Evolutionary conservation across 768 basidiomycete genomes (phyloP).

Genomic region (Amanita phalloides): DNA sequence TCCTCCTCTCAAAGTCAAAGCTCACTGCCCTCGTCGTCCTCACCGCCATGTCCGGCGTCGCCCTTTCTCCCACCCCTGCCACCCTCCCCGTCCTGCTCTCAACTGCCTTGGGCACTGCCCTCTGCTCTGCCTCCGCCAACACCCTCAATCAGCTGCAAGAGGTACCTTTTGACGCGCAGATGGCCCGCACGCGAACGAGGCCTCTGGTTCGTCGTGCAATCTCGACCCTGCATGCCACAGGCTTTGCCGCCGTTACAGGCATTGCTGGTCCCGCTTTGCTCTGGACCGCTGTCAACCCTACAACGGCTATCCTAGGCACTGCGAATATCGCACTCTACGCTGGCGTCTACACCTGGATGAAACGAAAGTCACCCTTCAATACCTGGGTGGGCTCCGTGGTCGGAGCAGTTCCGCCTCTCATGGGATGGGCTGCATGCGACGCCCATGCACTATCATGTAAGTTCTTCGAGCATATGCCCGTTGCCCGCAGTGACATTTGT

Average conservation of each 20-base stretch:
- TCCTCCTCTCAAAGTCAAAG: conserved; percentile 74
- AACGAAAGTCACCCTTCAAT: conserved; percentile 71
- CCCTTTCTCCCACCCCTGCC: conserved; percentile 81
- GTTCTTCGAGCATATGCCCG: conserved; percentile 44
- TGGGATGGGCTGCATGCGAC: conserved; percentile 98
- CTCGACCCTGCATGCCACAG: conserved; percentile 71
- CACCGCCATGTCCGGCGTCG: conserved; percentile 87
- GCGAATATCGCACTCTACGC: conserved; percentile 87
- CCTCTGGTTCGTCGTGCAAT: conserved; percentile 84
- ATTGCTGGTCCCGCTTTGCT: conserved; percentile 69
- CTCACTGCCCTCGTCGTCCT: conserved; percentile 80
- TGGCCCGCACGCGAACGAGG: conserved; percentile 79
- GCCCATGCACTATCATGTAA: conserved; percentile 35
- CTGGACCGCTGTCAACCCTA: conserved; percentile 75
- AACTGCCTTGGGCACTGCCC: conserved; percentile 79
- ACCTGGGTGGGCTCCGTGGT: conserved; percentile 95
- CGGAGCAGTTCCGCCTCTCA: conserved; percentile 86
- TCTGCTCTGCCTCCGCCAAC: conserved; percentile 92
- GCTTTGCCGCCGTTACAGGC: conserved; percentile 72
- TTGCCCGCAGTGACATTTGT: conserved; percentile 48
- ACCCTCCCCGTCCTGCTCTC: conserved; percentile 77
- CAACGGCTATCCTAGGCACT: conserved; percentile 74
- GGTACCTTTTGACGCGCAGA: conserved; percentile 93
- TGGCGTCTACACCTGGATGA: conserved; percentile 86
- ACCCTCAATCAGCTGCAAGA: conserved; percentile 93